phyloP scores from a whole-genome alignment of 768 basidiomycete species.

The Kwoniella bestiolae region DNA sequence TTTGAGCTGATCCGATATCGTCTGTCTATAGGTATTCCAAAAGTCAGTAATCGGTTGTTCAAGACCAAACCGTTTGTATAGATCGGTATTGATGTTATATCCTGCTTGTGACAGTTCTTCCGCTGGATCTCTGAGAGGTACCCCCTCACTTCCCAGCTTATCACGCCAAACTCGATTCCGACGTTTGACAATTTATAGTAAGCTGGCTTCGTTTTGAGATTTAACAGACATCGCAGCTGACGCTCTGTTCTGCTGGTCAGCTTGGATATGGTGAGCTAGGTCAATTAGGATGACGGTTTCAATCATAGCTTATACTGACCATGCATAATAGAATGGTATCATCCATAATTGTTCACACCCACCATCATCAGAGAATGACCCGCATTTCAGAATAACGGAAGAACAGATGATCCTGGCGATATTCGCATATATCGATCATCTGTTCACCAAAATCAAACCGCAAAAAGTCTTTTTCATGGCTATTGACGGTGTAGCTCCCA shows the following conservation, averaged over 20 bases:
- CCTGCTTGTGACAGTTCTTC: conserved; percentile 71
- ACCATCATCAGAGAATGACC: conserved; percentile 80
- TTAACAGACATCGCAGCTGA: neutral
- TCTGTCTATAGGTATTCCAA: conserved; percentile 60
- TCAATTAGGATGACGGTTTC: too few relatives aligned
- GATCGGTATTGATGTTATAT: neutral
- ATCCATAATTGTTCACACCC: conserved; percentile 82
- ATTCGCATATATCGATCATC: conserved; percentile 93
- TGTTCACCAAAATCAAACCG: conserved; percentile 96
- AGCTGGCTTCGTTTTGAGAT: conserved; percentile 40
- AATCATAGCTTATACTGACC: conserved; percentile 8
- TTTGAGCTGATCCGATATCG: conserved; percentile 13
- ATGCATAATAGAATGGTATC: conserved; percentile 58
- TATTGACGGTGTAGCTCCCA: conserved; percentile 96
- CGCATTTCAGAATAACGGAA: conserved; percentile 92
- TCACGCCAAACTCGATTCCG: conserved; percentile 97
- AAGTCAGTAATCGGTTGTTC: conserved; percentile 55
- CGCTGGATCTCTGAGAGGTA: conserved; percentile 98
- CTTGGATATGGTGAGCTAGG: conserved; percentile 29
- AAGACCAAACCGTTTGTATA: neutral
- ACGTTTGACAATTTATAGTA: conserved; percentile 72
- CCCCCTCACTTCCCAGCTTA: conserved; percentile 95
- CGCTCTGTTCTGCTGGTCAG: conserved; percentile 21
- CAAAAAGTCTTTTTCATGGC: conserved; percentile 99
- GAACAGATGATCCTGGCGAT: conserved; percentile 97